Evolutionary conservation across 148 eudicot species (phyloP), one percentile per base, ranked within the genome.

Genomic region (Polygonum maritimum): DNA sequence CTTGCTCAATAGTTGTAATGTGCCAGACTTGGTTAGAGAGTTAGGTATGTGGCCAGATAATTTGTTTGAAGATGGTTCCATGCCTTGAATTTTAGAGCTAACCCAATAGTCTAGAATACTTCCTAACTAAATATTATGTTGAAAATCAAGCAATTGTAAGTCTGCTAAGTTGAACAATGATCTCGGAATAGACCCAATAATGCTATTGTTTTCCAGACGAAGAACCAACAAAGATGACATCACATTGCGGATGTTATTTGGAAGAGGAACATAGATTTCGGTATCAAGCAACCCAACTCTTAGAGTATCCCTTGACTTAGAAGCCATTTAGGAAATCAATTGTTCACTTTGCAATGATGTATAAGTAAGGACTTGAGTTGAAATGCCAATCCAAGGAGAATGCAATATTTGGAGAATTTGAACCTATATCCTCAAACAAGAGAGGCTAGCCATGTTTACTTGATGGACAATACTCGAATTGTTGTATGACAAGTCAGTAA

Each of bases 41-140:
- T 7, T 13, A n/a, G 88, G 86, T 31, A 87, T 75, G 11, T 7
- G 51, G 14, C 74, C 74, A 0, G 2, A 79, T 9, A 89, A 18
- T 10, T 74, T 76, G 49, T 87, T 89, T 12, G 71, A 62, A 19
- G 83, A 85, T 31, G 85, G 13, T 14, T 78, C 76, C 5, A 84
- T 62, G 10, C 18, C 5, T 0, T 0, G 6, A 2, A 86, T 19
- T 0, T 0, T 0, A 10, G 35, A n/a, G 71, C 67, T 52, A 18
- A 2, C 63, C 81, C 77, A 76, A 76, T 83, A 78, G 48, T 81
- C 67, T 0, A 85, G 83, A 57, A 87, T 77, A 7, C 36, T 48
- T 0, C 89, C 87, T 2, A 80, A 79, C 22, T 81, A 65, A 2
- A 58, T 14, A 54, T 83, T 80, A 0, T 33, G 12, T 3, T 76